Evolutionary conservation across 108 stramenopile genomes (phyloP).

Genomic region (Cyclotella choctawhatcheeana): DNA sequence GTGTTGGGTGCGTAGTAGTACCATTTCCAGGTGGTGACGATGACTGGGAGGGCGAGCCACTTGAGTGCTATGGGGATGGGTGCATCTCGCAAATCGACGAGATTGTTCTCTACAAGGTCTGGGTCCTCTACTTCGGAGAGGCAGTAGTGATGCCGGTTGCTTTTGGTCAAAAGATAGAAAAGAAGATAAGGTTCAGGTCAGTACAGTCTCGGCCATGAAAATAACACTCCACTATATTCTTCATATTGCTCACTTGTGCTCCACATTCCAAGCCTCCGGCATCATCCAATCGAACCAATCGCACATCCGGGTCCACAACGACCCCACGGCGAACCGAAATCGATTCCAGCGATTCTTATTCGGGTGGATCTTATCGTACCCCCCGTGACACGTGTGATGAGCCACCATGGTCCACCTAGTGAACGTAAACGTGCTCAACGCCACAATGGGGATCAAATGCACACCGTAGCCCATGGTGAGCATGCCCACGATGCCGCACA

Average conservation of each 20-base stretch:
- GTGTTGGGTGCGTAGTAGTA: slow-evolving; percentile 93
- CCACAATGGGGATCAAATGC: slow-evolving; percentile 56
- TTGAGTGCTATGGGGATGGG: slow-evolving; percentile 62
- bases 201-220: no score
- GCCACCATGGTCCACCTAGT: slow-evolving; percentile 90
- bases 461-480: slow-evolving; percentile 61
- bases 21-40: slow-evolving; percentile 88
- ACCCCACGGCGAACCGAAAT: slow-evolving; percentile 82
- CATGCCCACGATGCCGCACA: slow-evolving; percentile 76
- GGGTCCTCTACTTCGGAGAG: slow-evolving; percentile 84
- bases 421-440: slow-evolving; percentile 75
- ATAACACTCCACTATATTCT: no score
- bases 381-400: slow-evolving; percentile 89
- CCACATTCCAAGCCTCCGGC: slow-evolving; percentile 94
- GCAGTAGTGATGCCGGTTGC: slow-evolving; percentile 89
- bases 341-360: slow-evolving; percentile 76
- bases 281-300: slow-evolving; percentile 94
- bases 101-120: slow-evolving; percentile 88
- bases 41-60: slow-evolving; percentile 60
- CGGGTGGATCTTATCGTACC: slow-evolving; percentile 82
- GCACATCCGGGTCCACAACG: slow-evolving; percentile 59
- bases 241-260: no score
- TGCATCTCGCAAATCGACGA: slow-evolving; percentile 62
- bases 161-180: no score
- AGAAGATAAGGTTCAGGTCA: no score